Evolutionary conservation across 1,139 yeast genomes (phyloP).

Genomic region (Magnusiomyces fungicola): DNA sequence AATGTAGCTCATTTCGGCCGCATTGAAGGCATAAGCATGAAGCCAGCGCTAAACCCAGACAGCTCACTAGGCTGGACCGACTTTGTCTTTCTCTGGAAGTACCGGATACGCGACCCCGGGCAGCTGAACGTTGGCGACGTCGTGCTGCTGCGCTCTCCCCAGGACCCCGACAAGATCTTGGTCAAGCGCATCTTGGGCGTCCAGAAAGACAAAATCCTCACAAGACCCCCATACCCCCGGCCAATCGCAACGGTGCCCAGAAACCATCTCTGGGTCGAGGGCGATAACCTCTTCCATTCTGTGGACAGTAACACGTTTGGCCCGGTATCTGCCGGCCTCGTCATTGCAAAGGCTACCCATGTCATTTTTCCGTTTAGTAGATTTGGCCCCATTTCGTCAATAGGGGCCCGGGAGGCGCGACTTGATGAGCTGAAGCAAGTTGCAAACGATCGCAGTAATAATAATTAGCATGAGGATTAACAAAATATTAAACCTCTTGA

Average conservation of each 20-base stretch:
- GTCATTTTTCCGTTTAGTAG: conserved; percentile 65
- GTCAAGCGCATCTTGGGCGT: conserved; percentile 73
- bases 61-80: conserved; percentile 45
- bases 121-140: conserved; percentile 60
- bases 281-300: conserved; percentile 73
- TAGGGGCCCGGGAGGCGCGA: conserved; percentile 31
- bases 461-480: no score
- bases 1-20: conserved; percentile 68
- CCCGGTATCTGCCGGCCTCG: conserved; percentile 71
- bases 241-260: conserved; percentile 56
- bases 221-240: conserved; percentile 63
- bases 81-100: conserved; percentile 65
- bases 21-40: conserved; percentile 82
- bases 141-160: conserved; percentile 69
- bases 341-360: conserved; percentile 60
- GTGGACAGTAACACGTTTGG: conserved; percentile 82
- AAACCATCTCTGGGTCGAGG: conserved; percentile 90
- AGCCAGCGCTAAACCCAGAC: conserved; percentile 80
- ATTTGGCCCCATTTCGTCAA: conserved; percentile 27
- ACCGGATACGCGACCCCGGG: conserved; percentile 43
- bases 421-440: conserved; percentile 9
- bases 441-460: neutral
- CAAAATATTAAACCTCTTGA: no score
- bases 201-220: conserved; percentile 58
- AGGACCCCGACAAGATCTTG: conserved; percentile 61